Conservation (phyloP, 129 eudicot species). For the Centella asiatica region DNA sequence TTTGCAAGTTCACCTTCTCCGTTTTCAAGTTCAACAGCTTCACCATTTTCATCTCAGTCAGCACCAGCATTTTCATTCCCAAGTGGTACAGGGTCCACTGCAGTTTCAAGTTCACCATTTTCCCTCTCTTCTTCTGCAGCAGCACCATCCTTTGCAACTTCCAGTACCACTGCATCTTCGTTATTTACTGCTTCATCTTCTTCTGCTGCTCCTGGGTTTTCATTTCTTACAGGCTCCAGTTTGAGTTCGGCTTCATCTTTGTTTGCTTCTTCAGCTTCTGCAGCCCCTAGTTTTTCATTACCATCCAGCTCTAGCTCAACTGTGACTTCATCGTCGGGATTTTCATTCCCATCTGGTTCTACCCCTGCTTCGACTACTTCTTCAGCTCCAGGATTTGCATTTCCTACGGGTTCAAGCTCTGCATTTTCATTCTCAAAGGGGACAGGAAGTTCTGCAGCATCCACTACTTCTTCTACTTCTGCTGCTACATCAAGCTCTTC, state of each 20-base stretch:
- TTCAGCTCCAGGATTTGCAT: slow-evolving; percentile 22
- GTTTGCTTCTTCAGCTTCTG: slow-evolving; percentile 13
- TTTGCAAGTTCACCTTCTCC: neutral
- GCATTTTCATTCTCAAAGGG: slow-evolving; percentile 1
- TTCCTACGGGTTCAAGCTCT: neutral
- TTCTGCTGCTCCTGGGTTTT: slow-evolving; percentile 10
- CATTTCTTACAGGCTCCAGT: slow-evolving; percentile 9
- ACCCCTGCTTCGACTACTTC: slow-evolving; percentile 27
- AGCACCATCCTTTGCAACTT: slow-evolving; percentile 8
- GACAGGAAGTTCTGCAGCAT: slow-evolving; percentile 17
- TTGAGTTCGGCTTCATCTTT: slow-evolving; percentile 19
- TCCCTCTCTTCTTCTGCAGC: neutral
- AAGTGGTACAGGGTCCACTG: neutral
- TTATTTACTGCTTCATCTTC: neutral
- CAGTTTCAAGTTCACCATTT: neutral
- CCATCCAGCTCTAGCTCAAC: too few relatives aligned
- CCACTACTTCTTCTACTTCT: slow-evolving; percentile 11
- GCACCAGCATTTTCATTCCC: slow-evolving; percentile 3
- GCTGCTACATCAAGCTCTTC: slow-evolving; percentile 21
- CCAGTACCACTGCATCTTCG: slow-evolving; percentile 6
- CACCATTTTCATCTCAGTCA: neutral
- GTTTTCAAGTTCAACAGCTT: neutral
- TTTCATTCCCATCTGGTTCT: slow-evolving; percentile 33
- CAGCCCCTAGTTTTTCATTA: too few relatives aligned
- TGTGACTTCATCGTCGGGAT: too few relatives aligned